Evolutionary conservation across 2,329 filamentous ascomycete genomes (phyloP), one percentile per base, ranked within the genome.

Genomic region (Shiraia sp.): DNA sequence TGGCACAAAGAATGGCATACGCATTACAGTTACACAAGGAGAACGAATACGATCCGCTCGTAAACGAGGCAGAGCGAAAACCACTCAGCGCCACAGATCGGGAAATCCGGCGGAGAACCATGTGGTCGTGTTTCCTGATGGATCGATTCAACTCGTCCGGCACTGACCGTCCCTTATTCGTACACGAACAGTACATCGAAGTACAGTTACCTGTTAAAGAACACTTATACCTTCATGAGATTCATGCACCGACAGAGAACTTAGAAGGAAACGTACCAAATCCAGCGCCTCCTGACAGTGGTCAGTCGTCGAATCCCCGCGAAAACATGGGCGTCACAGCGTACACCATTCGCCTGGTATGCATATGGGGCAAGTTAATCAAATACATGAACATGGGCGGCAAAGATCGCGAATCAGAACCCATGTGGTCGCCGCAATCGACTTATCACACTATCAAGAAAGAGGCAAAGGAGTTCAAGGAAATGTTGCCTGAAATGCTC

Each of bases 81-180:
- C 82, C 86, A 49, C 79, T 93, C 37, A 96, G 90, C 63, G 93
- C 93, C 55, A 90, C 91, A 12, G 93, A 97, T 66, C 86, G 90
- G 19, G 93, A 99, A 67, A 96, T 97, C 39, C 81, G 93, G 46
- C 78, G 93, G 54, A 82, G 93, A 42, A 93, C 90, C 2, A 97
- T 99, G 92, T 99, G 93, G 93, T 88, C 91, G 10, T 97, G 92
- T 65, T 96, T 96, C 61, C 71, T 96, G 42, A 96, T 97, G 91
- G 93, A 99, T 66, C 84, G 92, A 0, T 96, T 96, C 75, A 96
- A 95, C 70, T 96, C 92, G 0, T 96, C 91, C 1, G 92, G 93
- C 2, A 95, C 90, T 2, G 91, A 96, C 59, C 81, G 92, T 26
- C 93, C 93, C 14, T 88, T 90, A 38, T 96, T 96, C 55, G 86